Evolutionary conservation across 805 yeast species (phyloP).

Genomic region (Naumovozyma castellii): DNA sequence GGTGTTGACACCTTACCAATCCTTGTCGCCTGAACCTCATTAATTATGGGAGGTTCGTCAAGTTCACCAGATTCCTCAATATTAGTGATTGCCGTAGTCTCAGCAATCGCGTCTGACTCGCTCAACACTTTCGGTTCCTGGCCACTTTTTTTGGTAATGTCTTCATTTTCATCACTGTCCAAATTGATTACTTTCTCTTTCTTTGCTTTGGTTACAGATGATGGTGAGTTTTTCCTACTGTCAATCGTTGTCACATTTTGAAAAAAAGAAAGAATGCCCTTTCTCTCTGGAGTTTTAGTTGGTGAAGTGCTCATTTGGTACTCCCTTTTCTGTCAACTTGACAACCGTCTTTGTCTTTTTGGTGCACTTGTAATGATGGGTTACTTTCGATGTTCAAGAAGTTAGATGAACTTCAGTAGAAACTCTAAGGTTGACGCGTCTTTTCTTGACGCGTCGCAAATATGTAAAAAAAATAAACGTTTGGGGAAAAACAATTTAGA

Average conservation of each 20-base stretch:
- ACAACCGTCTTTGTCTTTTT: neutral
- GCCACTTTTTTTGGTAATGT: too few relatives aligned
- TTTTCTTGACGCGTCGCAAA: neutral
- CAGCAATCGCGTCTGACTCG: too few relatives aligned
- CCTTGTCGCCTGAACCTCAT: too few relatives aligned
- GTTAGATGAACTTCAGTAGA: neutral
- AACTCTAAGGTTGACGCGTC: neutral
- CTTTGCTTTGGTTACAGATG: neutral
- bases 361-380: too few relatives aligned
- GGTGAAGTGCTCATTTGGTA: neutral
- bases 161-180: neutral
- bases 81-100: too few relatives aligned
- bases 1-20: too few relatives aligned
- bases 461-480: too few relatives aligned
- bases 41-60: too few relatives aligned
- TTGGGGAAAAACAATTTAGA: too few relatives aligned
- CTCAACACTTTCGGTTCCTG: too few relatives aligned
- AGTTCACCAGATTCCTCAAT: too few relatives aligned
- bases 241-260: constrained; percentile 5
- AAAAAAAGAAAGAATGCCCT: constrained; percentile 21
- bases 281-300: constrained; percentile 5
- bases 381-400: neutral
- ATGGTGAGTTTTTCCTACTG: neutral
- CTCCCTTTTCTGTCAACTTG: neutral
- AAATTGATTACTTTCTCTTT: constrained; percentile 1